Evolutionary conservation across 2,329 filamentous ascomycete genomes (phyloP), one percentile per base, ranked within the genome.

Genomic region (Mycosphaerelloides madeirae): DNA sequence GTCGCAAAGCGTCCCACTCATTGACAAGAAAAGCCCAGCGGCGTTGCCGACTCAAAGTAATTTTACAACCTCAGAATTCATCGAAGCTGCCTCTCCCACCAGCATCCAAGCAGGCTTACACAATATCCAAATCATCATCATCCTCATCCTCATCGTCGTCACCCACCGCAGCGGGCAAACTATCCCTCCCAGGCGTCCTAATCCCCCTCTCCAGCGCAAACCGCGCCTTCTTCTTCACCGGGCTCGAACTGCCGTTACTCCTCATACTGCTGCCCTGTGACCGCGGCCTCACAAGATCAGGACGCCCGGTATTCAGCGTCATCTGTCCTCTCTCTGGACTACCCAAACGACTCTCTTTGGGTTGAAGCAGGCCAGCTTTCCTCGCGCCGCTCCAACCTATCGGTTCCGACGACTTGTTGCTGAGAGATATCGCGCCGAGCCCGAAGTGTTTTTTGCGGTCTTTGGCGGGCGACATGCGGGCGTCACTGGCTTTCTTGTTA

Each of bases 161-260:
- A 61, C 63, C 54, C 65, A 60, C 20, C 33, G 54, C 58, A 25
- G 68, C 45, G 3, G 51, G 51, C 61, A 42, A 68, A 50, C 69
- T 73, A 37, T 75, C 73, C 33, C 73, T 53, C 3, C 73, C 73
- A 1, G 73, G 73, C 55, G 72, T 68, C 22, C 72, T 61, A 32
- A 75, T 71, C 3, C 73, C 73, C 52, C 73, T 74, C 31, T 68
- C 66, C n/a, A 75, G 56, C 35, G 71, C 56, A 12, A 75, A 67
- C 15, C 72, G 59, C n/a, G 72, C 72, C 48, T 64, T 69, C 59
- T 74, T 74, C 65, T 73, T 74, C 31, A 59, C 63, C 19, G 59
- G 61, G 48, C 45, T 71, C 61, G 46, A 38, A 50, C 66, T 70
- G 1, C 55, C 55, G 29, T 57, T 56, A 35, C 55, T 46, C 7